Percentiles rank a stretch among this genome's conserved stretches.
Evolutionary conservation across 1,284 basidiomycete species (phyloP).

Genomic region (Moesziomyces sp.): DNA sequence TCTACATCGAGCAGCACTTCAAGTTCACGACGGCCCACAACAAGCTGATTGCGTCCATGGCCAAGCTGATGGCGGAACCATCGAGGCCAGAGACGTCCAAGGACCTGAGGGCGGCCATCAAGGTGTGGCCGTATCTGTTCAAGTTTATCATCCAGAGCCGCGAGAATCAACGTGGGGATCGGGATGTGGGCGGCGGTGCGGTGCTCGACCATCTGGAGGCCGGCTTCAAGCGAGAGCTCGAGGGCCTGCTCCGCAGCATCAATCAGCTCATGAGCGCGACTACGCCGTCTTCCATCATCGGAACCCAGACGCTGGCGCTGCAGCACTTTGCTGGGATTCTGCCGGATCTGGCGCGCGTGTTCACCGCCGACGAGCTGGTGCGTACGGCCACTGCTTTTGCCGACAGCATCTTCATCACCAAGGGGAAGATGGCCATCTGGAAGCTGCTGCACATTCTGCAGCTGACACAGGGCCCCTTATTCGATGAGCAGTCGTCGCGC

Average conservation of each 20-base stretch:
- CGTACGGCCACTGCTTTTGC: constrained; percentile 81
- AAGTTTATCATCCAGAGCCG: constrained; percentile 88
- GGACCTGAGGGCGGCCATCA: constrained; percentile 84
- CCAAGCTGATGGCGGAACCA: constrained; percentile 80
- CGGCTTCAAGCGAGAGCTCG: constrained; percentile 77
- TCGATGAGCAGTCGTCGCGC: constrained; percentile 83
- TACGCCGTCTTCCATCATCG: constrained; percentile 85
- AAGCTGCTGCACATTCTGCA: constrained; percentile 93
- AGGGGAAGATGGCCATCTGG: constrained; percentile 89
- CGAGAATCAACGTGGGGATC: constrained; percentile 81
- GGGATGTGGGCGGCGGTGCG: constrained; percentile 77
- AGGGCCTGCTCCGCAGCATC: constrained; percentile 78
- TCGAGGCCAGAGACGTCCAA: constrained; percentile 79
- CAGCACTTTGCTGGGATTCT: constrained; percentile 94
- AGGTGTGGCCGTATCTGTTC: constrained; percentile 97
- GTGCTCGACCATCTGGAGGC: constrained; percentile 86
- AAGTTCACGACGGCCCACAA: constrained; percentile 61
- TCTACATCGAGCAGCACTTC: constrained; percentile 93
- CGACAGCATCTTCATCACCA: constrained; percentile 80
- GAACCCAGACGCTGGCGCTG: constrained; percentile 81
- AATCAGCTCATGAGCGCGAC: constrained; percentile 87
- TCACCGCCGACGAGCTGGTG: constrained; percentile 58
- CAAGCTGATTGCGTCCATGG: constrained; percentile 75
- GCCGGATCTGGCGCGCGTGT: constrained; percentile 75
- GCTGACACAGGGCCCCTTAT: constrained; percentile 86